Conservation (phyloP, 106 monocot genomes). For the Chionographis japonica region DNA sequence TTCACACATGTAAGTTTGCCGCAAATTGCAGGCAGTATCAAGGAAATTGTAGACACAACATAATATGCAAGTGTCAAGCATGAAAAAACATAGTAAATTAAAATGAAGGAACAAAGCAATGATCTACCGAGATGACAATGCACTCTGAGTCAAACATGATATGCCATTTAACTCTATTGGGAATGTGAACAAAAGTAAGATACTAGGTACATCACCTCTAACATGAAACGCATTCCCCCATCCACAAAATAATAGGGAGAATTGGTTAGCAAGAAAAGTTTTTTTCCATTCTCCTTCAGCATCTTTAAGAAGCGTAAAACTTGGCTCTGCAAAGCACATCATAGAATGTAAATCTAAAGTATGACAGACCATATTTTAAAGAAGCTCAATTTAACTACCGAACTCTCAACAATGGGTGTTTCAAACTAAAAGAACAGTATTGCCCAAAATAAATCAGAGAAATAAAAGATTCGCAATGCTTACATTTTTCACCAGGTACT, state of each 20-base stretch:
- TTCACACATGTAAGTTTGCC: too few species aligned
- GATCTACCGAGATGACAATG: too few species aligned
- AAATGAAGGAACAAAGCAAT: too few species aligned
- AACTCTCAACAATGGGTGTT: neutral
- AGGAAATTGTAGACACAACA: too few species aligned
- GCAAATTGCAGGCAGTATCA: too few species aligned
- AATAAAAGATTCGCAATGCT: neutral
- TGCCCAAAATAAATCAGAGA: neutral
- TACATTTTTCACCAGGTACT: constrained; percentile 91
- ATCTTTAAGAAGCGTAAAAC: constrained; percentile 55
- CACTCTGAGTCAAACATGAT: too few species aligned
- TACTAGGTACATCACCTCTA: constrained; percentile 49
- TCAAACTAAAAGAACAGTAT: neutral
- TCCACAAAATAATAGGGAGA: constrained; percentile 96
- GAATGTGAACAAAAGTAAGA: too few species aligned
- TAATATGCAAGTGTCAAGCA: too few species aligned
- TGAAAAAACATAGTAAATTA: too few species aligned
- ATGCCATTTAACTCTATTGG: too few species aligned
- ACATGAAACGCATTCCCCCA: constrained; percentile 87
- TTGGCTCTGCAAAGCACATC: constrained; percentile 41
- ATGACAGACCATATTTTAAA: neutral
- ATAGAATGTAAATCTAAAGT: neutral
- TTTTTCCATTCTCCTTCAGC: constrained; percentile 90
- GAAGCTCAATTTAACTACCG: neutral
- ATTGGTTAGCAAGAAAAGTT: constrained; percentile 90